Base-by-base conservation (phyloP, 208 protist genomes). In the Vickermania ingenoplastis region DNA sequence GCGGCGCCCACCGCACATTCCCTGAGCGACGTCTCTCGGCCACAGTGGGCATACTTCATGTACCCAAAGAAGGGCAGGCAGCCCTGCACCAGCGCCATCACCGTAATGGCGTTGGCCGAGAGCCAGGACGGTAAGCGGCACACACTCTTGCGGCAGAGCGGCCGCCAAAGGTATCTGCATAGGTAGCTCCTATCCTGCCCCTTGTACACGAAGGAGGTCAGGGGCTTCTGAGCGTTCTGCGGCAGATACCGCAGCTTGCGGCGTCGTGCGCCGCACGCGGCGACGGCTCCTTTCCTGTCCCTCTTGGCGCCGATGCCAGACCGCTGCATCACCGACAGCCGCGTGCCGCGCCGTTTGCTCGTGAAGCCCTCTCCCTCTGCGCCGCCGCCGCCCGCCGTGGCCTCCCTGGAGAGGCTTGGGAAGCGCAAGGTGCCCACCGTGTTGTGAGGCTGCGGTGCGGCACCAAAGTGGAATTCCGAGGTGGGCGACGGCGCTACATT, bases 31-130 rank as follows among this genome's bases (percentile, higher is more conserved):
- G 36, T 17, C 36, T 7, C 7, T 7, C 36, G 36, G 17, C 36
- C 17, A 7, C 7, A 7, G 36, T 45, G 36, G 36, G 36, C 36
- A 17, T 45, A 45, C 11, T n/a, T n/a, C 11, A 45, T 7, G 17
- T 45, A 45, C 36, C 7, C 17, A n/a, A 45, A 17, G 36, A n/a
- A 45, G 7, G 36, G 36, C 11, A 45, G 36, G 17, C 36, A 45
- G 17, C 36, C 36, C 17, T 45, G 36, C 22, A 83, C 41, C 0
- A 97, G 75, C 3, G 86, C 92, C 11, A 62, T 50, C 22, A 97
- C 57, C 2, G 86, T 97, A 52, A 97, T 96, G 0, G 81, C 68
- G 67, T 95, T 95, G 7, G 91, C 74, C 5, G 86, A 71, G 7
- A 94, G 63, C 84, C 83, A 95, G 22, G 76, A 67, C 2, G 88